These are phyloP conservation scores for Suhomyces vadensis DNA, from an alignment of 805 yeast genomes.

Conservation along the genomic window DNA sequence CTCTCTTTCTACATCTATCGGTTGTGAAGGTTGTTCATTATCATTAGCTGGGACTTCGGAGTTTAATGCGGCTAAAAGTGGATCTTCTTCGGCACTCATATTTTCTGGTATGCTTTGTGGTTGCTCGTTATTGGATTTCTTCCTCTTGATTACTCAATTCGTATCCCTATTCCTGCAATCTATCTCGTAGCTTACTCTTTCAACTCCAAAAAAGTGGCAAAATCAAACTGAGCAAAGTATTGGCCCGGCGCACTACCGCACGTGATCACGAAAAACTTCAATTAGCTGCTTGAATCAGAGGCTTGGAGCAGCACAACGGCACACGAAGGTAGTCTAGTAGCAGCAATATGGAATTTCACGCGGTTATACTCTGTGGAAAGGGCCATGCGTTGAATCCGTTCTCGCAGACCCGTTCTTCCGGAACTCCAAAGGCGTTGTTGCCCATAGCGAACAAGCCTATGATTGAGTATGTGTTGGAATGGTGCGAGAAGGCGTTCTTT, in stretches of 20 bases:
- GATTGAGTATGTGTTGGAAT: conserved; percentile 82
- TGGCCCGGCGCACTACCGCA: conserved; percentile 2
- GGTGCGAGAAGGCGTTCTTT: conserved; percentile 90
- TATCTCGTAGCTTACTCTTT: background rate
- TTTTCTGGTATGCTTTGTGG: background rate
- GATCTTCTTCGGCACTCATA: conserved; percentile 66
- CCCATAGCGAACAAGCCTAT: conserved; percentile 91
- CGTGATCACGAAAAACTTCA: background rate
- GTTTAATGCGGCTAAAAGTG: conserved; percentile 69
- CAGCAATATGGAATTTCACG: conserved; percentile 81
- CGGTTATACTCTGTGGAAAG: conserved; percentile 84
- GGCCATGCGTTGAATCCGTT: conserved; percentile 77
- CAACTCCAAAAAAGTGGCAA: conserved; percentile 5
- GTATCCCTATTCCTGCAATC: no score
- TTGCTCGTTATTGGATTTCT: background rate
- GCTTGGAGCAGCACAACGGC: no score
- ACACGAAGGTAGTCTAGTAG: no score
- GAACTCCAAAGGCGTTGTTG: conserved; percentile 77
- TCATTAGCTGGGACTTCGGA: conserved; percentile 24
- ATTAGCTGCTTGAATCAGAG: background rate
- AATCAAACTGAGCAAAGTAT: conserved; percentile 1
- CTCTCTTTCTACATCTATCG: conserved; percentile 69
- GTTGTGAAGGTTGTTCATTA: conserved; percentile 19
- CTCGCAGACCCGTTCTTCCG: conserved; percentile 58
- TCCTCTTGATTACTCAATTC: no score